A percentile compares a stretch with the other conserved stretches of the same genome.
Conservation (phyloP, 106 monocot species). For the Acorus calamus region DNA sequence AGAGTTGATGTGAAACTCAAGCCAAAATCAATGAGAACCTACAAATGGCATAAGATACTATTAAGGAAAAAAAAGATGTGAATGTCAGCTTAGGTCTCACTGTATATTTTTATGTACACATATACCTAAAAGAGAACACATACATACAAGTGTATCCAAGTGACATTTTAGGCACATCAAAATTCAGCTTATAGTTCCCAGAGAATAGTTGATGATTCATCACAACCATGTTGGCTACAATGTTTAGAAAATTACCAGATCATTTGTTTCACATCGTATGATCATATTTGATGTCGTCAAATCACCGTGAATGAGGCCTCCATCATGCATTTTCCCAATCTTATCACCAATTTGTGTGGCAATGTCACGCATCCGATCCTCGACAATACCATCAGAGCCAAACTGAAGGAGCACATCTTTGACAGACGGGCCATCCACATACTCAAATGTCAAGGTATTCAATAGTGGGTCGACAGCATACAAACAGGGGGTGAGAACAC, state of each 20-base stretch:
- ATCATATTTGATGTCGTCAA: constrained; percentile 97
- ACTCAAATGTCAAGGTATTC: constrained; percentile 75
- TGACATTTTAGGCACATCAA: too few species aligned
- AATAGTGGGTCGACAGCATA: constrained; percentile 67
- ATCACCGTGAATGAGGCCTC: constrained; percentile 87
- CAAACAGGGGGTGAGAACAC: constrained; percentile 64
- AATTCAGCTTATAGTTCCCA: too few species aligned
- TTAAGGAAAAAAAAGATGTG: background rate
- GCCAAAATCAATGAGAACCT: constrained; percentile 96
- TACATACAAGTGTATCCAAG: too few species aligned
- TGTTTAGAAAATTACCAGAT: constrained; percentile 28
- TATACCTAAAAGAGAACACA: too few species aligned
- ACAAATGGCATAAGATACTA: background rate
- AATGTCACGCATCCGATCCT: constrained; percentile 45
- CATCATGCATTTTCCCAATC: constrained; percentile 89
- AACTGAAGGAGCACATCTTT: constrained; percentile 80
- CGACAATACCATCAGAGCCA: constrained; percentile 45
- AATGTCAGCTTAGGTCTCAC: background rate
- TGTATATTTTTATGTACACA: background rate
- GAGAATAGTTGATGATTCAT: too few species aligned
- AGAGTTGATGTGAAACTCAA: constrained; percentile 76
- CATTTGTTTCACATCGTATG: constrained; percentile 45
- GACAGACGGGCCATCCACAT: constrained; percentile 65
- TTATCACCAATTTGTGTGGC: constrained; percentile 69
- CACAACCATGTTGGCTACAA: too few species aligned